phyloP scores from a whole-genome alignment of 106 monocot genomes.

The Posidonia australis region DNA sequence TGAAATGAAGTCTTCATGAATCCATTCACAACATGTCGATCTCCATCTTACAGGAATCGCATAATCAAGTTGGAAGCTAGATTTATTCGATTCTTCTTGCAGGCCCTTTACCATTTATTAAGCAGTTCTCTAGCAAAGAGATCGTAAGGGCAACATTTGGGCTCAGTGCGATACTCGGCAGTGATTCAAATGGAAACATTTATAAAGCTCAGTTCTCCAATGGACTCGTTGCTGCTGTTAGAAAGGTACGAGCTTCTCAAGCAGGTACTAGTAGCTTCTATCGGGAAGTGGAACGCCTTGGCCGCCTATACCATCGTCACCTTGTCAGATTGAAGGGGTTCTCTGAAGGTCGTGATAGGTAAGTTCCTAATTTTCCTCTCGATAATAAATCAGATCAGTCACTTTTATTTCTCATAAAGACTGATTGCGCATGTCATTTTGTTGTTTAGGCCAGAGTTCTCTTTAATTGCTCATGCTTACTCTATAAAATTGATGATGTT shows the following conservation, averaged over 20 bases:
- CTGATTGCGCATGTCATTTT: no score
- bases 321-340: constrained; percentile 59
- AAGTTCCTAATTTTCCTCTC: not conserved
- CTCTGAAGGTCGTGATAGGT: constrained; percentile 62
- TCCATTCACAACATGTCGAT: not conserved
- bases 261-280: constrained; percentile 28
- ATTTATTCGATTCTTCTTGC: not conserved
- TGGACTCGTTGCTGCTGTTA: constrained; percentile 55
- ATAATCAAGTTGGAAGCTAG: not conserved
- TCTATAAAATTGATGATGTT: constrained; percentile 5
- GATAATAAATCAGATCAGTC: not conserved
- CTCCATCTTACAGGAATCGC: not conserved
- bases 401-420: not conserved
- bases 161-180: constrained; percentile 48
- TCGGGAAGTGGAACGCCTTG: constrained; percentile 42
- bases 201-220: constrained; percentile 73
- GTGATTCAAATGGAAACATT: constrained; percentile 37
- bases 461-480: not conserved
- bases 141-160: constrained; percentile 65
- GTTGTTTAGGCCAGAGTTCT: not conserved
- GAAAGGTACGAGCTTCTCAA: constrained; percentile 18
- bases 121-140: constrained; percentile 54
- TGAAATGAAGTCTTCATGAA: no score
- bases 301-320: constrained; percentile 65
- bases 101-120: constrained; percentile 42